Percentiles rank a stretch among this genome's conserved stretches.
phyloP scores from a whole-genome alignment of 1,284 basidiomycete genomes.

The Ustilago tritici region DNA sequence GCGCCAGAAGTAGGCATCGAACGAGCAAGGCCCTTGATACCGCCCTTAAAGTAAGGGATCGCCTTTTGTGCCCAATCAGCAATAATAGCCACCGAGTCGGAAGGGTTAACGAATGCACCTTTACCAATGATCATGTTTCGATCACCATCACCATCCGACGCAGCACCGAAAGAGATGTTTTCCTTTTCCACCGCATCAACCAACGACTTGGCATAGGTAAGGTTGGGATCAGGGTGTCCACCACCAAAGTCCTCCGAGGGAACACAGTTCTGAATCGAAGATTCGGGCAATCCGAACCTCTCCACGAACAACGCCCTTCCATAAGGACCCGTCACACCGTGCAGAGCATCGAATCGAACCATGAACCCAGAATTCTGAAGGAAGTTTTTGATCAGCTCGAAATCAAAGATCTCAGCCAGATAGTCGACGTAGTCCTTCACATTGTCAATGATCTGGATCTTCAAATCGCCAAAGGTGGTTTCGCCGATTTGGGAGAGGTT shows the following conservation, averaged over 20 bases:
- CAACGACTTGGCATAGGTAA: conserved; percentile 95
- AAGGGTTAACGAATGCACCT: conserved; percentile 96
- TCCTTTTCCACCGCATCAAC: conserved; percentile 91
- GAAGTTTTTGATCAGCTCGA: conserved; percentile 90
- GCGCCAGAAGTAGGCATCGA: conserved; percentile 98
- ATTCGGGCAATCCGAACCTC: conserved; percentile 82
- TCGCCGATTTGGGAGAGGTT: conserved; percentile 87
- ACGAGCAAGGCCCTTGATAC: conserved; percentile 93
- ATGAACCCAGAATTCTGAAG: conserved; percentile 78
- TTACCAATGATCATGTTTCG: conserved; percentile 99
- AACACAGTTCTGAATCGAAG: conserved; percentile 88
- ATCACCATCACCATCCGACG: conserved; percentile 96
- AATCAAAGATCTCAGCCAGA: conserved; percentile 92
- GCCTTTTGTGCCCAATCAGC: conserved; percentile 92
- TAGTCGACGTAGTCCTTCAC: conserved; percentile 89
- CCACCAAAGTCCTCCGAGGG: conserved; percentile 95
- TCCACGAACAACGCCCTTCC: conserved; percentile 89
- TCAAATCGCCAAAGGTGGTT: conserved; percentile 76
- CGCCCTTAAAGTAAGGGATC: conserved; percentile 93
- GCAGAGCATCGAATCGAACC: conserved; percentile 94
- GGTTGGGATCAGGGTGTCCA: conserved; percentile 96
- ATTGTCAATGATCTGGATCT: conserved; percentile 93
- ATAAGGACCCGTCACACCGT: conserved; percentile 98
- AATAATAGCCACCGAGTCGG: conserved; percentile 97
- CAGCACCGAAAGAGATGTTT: conserved; percentile 91